Evolutionary conservation across 768 basidiomycete species (phyloP).

Genomic region (Rhizopogon roseolus): DNA sequence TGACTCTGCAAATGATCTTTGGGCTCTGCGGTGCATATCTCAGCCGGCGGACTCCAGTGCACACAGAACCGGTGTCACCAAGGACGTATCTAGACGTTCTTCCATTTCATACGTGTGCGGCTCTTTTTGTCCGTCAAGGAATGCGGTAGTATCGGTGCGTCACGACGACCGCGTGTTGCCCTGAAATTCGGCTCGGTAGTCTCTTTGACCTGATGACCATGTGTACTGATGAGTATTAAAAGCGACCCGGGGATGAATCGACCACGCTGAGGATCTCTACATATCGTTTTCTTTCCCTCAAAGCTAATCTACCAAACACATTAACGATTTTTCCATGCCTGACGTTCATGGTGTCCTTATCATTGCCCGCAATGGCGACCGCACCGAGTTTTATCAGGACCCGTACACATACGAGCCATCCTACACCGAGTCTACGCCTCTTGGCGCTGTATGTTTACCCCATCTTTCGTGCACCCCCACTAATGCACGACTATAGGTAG

Average conservation of each 20-base stretch:
- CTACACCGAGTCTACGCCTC: slow-evolving; percentile 67
- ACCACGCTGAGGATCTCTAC: background rate
- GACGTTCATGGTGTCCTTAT: slow-evolving; percentile 73
- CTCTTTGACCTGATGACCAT: background rate
- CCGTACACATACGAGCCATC: slow-evolving; percentile 61
- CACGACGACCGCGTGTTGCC: background rate
- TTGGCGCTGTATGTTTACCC: slow-evolving; percentile 54
- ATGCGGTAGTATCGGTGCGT: too few species aligned
- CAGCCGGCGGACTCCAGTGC: background rate
- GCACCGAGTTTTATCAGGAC: slow-evolving; percentile 64
- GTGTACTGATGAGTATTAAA: background rate
- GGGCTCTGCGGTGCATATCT: too few species aligned
- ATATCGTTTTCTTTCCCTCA: background rate
- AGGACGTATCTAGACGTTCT: background rate
- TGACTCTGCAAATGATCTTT: background rate
- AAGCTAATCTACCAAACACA: background rate
- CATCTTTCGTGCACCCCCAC: background rate
- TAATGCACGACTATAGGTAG: slow-evolving; percentile 36
- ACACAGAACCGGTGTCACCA: background rate
- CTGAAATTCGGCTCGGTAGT: background rate
- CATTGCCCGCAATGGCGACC: slow-evolving; percentile 74
- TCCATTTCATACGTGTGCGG: background rate
- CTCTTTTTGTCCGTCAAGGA: background rate
- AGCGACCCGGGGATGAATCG: background rate
- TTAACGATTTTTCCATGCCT: slow-evolving; percentile 5